These are phyloP conservation scores for Kwoniella newhampshirensis DNA, from an alignment of 768 basidiomycete genomes.

Conservation along the genomic window DNA sequence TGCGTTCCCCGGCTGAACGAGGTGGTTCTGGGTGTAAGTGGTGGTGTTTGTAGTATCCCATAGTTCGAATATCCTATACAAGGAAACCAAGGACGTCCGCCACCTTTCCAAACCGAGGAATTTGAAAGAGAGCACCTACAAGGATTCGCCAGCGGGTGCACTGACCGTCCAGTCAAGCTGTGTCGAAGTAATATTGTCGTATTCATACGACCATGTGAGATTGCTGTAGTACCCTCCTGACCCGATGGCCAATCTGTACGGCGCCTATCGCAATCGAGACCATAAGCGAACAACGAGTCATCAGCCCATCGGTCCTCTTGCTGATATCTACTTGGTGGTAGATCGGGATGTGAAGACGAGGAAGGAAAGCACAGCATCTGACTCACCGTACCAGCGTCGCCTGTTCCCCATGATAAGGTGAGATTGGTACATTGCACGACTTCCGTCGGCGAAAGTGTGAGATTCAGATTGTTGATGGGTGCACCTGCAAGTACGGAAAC, in stretches of 20 bases:
- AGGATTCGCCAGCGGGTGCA: slow-evolving; percentile 8
- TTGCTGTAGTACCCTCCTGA: slow-evolving; percentile 19
- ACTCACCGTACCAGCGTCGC: slow-evolving; percentile 14
- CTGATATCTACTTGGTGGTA: not conserved
- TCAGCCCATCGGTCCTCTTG: not conserved
- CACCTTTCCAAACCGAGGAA: too few relatives aligned
- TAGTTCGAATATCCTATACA: slow-evolving; percentile 14
- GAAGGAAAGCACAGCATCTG: not conserved
- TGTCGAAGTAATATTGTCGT: slow-evolving; percentile 8
- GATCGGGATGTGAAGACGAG: not conserved
- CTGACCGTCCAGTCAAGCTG: slow-evolving; percentile 6
- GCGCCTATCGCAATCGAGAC: not conserved
- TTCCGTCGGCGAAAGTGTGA: slow-evolving; percentile 1
- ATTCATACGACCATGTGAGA: slow-evolving; percentile 17
- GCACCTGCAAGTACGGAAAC: slow-evolving; percentile 14
- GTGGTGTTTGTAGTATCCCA: slow-evolving; percentile 19
- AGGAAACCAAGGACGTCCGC: too few relatives aligned
- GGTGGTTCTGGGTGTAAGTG: slow-evolving; percentile 14
- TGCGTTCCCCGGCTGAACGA: not conserved
- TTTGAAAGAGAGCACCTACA: too few relatives aligned
- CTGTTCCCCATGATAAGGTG: slow-evolving; percentile 11
- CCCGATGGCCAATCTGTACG: slow-evolving; percentile 14
- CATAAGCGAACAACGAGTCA: not conserved
- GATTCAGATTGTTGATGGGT: slow-evolving; percentile 10
- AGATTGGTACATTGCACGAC: slow-evolving; percentile 6